Base-by-base conservation (phyloP, 2,329 filamentous ascomycete genomes). In the Sporothrix dimorphospora region DNA sequence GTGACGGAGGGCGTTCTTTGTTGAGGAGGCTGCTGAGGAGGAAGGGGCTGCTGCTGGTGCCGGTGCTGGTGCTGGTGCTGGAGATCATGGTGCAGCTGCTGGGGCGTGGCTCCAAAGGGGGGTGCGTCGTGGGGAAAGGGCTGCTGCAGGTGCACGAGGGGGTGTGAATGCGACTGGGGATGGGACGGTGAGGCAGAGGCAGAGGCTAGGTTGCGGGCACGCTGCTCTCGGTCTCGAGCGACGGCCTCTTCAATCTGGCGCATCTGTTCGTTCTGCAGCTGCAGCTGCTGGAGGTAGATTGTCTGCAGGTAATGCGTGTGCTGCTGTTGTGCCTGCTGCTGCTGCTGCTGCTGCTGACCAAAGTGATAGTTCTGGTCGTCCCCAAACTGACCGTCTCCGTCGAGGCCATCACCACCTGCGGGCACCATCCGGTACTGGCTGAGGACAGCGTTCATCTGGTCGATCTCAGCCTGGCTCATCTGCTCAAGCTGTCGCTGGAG, bases 1-100 rank as follows among this genome's bases (percentile, higher is more conserved):
- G 49, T 59, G 68, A 66, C 40, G 45, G 72, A 27, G 21, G 30
- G 47, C 14, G 57, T 49, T 73, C 72, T 71, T 73, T 73, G 72
- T 70, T 59, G 61, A 11, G 55, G 38, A 34, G 61, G 61, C 30
- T 38, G 34, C 3, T n/a, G 63, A 8, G 9, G 49, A n/a, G 34
- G 61, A 38, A 34, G 30, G 30, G 30, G 30, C 24, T 38, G 61
- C 30, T 51, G 67, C 21, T 59, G n/a, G 65, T 19, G 47, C 34
- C 63, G 72, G 4, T 69, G 53, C 16, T 57, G 71, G 3, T 45
- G 66, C 24, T 55, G 47, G 8, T 66, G 57, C 42, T 72, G 71
- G 53, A 24, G 51, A 55, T 59, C 14, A 34, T 69, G 45, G 12
- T 45, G 45, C 51, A 65, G 42, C 11, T 45, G 63, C 53, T 68